Conservation (phyloP, 2,329 filamentous ascomycete genomes). For the Zymoseptoria crescenta region DNA sequence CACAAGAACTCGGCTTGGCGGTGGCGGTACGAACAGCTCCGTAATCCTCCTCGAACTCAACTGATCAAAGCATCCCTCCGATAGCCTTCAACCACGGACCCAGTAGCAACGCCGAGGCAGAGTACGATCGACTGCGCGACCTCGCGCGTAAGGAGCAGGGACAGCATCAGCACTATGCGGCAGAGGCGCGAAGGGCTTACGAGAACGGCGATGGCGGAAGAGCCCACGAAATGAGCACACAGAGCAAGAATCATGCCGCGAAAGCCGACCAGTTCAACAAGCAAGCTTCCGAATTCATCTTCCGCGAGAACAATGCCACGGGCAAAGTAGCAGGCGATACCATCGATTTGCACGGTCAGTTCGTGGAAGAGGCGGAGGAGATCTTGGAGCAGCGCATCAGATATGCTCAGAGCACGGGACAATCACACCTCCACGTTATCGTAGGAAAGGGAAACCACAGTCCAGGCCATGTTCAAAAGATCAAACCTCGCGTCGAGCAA, state of each 20-base stretch:
- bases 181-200: slow-evolving; percentile 71
- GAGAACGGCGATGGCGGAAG: slow-evolving; percentile 68
- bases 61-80: slow-evolving; percentile 4
- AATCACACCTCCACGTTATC: slow-evolving; percentile 85
- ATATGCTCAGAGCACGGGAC: slow-evolving; percentile 63
- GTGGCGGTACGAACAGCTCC: slow-evolving; percentile 8
- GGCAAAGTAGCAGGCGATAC: slow-evolving; percentile 70
- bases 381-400: slow-evolving; percentile 81
- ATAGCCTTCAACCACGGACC: slow-evolving; percentile 69
- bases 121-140: slow-evolving; percentile 86
- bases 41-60: slow-evolving; percentile 9
- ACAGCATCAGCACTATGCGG: slow-evolving; percentile 62
- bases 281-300: slow-evolving; percentile 88
- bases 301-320: slow-evolving; percentile 82
- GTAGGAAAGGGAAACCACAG: slow-evolving; percentile 94
- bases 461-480: slow-evolving; percentile 73
- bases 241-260: slow-evolving; percentile 75
- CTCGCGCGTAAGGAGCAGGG: slow-evolving; percentile 72
- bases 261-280: slow-evolving; percentile 84
- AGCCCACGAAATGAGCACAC: slow-evolving; percentile 77
- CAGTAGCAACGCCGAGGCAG: slow-evolving; percentile 62
- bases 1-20: slow-evolving; percentile 13
- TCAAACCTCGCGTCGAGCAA: slow-evolving; percentile 89
- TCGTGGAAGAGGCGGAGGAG: slow-evolving; percentile 87
- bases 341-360: slow-evolving; percentile 91